phyloP scores from a whole-genome alignment of 75 land plant genomes.

The Ceratopteris richardii region DNA sequence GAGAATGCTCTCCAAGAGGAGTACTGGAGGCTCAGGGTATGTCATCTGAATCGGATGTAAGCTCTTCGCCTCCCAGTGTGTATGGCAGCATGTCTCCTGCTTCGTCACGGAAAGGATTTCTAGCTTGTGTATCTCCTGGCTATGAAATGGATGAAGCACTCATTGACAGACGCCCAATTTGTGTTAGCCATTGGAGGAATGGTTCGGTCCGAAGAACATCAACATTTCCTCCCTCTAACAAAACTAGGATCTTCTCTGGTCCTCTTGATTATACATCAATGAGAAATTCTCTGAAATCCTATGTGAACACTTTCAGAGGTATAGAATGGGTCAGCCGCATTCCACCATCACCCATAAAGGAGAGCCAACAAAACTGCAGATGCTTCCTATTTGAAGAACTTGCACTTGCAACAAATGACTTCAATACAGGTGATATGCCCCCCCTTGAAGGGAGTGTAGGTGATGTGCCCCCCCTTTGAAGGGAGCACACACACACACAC shows the following conservation, averaged over 20 bases:
- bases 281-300: background rate
- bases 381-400: constrained; percentile 43
- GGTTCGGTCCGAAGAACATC: constrained; percentile 12
- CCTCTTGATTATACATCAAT: background rate
- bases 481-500: background rate
- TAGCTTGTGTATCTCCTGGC: background rate
- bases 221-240: constrained; percentile 5
- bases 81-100: background rate
- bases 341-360: background rate
- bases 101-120: constrained; percentile 2
- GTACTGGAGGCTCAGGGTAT: constrained; percentile 6
- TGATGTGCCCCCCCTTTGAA: background rate
- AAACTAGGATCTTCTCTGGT: background rate
- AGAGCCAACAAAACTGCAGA: constrained; percentile 32
- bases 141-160: background rate
- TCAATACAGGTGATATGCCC: constrained; percentile 27
- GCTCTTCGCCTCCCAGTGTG: constrained; percentile 12
- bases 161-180: constrained; percentile 7
- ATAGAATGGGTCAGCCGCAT: background rate
- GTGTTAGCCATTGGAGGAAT: constrained; percentile 9
- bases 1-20: constrained; percentile 19
- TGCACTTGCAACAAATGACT: constrained; percentile 34
- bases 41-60: constrained; percentile 14
- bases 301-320: constrained; percentile 2
- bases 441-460: background rate